These are phyloP conservation scores for Malus hybrid DNA, from an alignment of 331 rosid genomes.

Conservation along the genomic window DNA sequence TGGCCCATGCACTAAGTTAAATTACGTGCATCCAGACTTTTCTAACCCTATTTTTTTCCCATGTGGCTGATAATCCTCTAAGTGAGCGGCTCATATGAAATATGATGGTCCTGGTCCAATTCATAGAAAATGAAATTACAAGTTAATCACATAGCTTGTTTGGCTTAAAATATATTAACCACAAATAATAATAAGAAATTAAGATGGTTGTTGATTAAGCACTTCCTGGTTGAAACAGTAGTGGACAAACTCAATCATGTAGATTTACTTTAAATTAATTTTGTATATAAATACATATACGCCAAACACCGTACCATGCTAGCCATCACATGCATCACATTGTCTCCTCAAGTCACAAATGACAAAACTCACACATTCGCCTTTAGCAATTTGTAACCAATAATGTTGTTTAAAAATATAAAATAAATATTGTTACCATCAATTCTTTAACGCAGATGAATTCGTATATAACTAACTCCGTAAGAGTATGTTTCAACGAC, in stretches of 20 bases:
- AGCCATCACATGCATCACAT: conserved; percentile 48
- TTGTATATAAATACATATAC: not conserved
- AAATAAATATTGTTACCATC: not conserved
- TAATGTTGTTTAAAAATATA: too few species aligned
- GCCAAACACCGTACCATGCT: conserved; percentile 37
- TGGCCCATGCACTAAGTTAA: conserved; percentile 6
- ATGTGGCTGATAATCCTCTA: not conserved
- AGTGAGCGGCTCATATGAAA: not conserved
- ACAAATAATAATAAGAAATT: not conserved
- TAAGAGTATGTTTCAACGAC: not conserved
- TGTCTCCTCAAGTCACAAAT: conserved; percentile 6
- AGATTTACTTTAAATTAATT: conserved; percentile 3
- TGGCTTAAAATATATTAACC: not conserved
- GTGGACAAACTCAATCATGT: conserved; percentile 33
- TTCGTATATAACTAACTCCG: too few species aligned
- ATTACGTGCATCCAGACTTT: conserved; percentile 14
- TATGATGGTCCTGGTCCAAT: not conserved
- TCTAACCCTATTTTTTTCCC: conserved; percentile 30
- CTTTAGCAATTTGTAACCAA: not conserved
- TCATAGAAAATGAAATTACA: not conserved
- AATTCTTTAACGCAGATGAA: not conserved
- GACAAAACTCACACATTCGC: not conserved
- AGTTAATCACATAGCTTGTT: not conserved
- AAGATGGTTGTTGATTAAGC: not conserved
- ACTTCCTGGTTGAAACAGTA: not conserved